A percentile compares a stretch with the other conserved stretches of the same genome.
phyloP scores from a whole-genome alignment of 2,329 filamentous ascomycete species.

The Ceratocystis cacaofunesta region DNA sequence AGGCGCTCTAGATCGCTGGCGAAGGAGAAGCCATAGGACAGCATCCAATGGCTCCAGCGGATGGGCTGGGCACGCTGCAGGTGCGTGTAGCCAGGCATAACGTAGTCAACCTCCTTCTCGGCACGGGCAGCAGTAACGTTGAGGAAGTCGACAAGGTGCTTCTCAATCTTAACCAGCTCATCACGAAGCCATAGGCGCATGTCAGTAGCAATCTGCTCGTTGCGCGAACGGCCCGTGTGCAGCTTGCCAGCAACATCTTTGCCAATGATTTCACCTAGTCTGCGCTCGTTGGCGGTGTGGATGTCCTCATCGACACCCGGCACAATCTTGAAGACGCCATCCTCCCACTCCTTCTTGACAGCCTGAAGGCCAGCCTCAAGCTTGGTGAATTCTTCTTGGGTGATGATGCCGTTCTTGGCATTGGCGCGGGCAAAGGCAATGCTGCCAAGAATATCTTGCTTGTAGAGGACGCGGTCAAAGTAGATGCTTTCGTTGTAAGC shows the following conservation, averaged over 20 bases:
- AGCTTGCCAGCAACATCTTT: conserved; percentile 76
- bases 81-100: conserved; percentile 86
- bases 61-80: conserved; percentile 69
- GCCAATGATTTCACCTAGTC: conserved; percentile 70
- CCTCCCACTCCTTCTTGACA: conserved; percentile 40
- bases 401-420: conserved; percentile 58
- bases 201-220: conserved; percentile 81
- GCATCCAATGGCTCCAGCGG: conserved; percentile 67
- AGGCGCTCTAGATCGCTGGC: conserved; percentile 61
- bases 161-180: conserved; percentile 54
- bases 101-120: conserved; percentile 49
- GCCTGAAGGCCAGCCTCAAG: conserved; percentile 57
- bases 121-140: conserved; percentile 53
- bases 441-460: conserved; percentile 64
- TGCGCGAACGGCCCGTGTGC: conserved; percentile 74
- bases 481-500: conserved; percentile 70
- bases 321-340: conserved; percentile 35
- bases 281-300: conserved; percentile 57
- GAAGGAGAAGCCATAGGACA: conserved; percentile 61
- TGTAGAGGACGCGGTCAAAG: conserved; percentile 65
- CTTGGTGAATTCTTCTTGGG: conserved; percentile 52
- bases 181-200: conserved; percentile 82
- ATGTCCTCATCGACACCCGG: conserved; percentile 45
- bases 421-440: conserved; percentile 76
- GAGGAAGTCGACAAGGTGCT: conserved; percentile 52